These are phyloP conservation scores for Sporormia fimetaria DNA, from an alignment of 495 filamentous ascomycete genomes.

Conservation along the genomic window DNA sequence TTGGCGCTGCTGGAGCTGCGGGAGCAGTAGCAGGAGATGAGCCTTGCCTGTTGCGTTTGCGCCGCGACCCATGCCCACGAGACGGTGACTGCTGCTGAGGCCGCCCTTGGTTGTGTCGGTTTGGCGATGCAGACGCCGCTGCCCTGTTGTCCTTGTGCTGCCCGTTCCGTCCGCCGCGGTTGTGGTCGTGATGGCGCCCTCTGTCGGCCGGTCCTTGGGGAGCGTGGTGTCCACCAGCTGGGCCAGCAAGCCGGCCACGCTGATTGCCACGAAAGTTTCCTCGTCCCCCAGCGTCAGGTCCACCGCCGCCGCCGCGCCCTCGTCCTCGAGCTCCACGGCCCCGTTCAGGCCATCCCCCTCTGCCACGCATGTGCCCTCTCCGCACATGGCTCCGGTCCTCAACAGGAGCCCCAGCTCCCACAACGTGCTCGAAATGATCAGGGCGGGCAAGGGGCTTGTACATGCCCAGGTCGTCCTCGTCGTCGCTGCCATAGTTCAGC, in stretches of 20 bases:
- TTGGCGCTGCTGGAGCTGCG: constrained; percentile 2
- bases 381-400: constrained; percentile 24
- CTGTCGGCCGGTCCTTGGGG: not conserved
- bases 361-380: constrained; percentile 9
- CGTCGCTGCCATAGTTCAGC: constrained; percentile 22
- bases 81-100: not conserved
- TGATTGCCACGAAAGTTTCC: constrained; percentile 31
- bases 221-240: constrained; percentile 29
- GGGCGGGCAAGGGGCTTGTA: constrained; percentile 27
- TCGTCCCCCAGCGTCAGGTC: constrained; percentile 35
- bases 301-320: constrained; percentile 17
- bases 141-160: constrained; percentile 1
- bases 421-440: constrained; percentile 22
- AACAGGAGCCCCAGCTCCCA: constrained; percentile 20
- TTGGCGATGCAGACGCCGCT: no score
- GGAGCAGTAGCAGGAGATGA: constrained; percentile 6
- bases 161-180: constrained; percentile 1
- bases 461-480: constrained; percentile 26
- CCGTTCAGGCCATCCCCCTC: constrained; percentile 19
- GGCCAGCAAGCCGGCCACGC: constrained; percentile 40
- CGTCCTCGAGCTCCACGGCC: constrained; percentile 22
- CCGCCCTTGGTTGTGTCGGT: not conserved
- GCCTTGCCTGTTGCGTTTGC: not conserved
- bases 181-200: constrained; percentile 3
- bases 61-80: not conserved